phyloP scores from a whole-genome alignment of 2,329 filamentous ascomycete species.

The Zymoseptoria ardabiliae region DNA sequence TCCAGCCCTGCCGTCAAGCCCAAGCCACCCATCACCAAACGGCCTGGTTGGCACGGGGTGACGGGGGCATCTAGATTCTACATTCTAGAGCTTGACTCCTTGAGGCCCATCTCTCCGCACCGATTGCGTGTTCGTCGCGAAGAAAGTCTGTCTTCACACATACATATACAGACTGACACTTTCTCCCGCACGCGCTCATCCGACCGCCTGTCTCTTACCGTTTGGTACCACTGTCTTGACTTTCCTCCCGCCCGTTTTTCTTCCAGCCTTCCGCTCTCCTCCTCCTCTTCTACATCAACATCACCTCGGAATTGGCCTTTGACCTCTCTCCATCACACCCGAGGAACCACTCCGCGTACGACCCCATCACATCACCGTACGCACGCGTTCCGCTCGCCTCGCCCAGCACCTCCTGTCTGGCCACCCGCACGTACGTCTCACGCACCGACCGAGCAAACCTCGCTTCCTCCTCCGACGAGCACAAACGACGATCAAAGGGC shows the following conservation, averaged over 20 bases:
- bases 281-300: neutral
- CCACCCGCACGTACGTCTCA: neutral
- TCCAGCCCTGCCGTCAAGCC: neutral
- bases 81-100: neutral
- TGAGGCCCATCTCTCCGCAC: neutral
- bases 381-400: neutral
- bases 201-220: neutral
- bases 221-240: neutral
- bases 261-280: neutral
- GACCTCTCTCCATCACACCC: neutral
- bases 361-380: neutral
- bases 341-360: neutral
- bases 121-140: neutral
- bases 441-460: neutral
- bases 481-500: neutral
- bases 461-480: neutral
- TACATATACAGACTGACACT: neutral
- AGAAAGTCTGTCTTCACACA: neutral
- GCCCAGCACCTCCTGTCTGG: neutral
- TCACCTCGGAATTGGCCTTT: neutral
- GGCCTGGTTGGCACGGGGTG: neutral
- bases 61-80: neutral
- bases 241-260: neutral
- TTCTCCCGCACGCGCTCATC: neutral
- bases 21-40: neutral